phyloP scores from a whole-genome alignment of 2,329 filamentous ascomycete genomes.

The Epichloe typhina region DNA sequence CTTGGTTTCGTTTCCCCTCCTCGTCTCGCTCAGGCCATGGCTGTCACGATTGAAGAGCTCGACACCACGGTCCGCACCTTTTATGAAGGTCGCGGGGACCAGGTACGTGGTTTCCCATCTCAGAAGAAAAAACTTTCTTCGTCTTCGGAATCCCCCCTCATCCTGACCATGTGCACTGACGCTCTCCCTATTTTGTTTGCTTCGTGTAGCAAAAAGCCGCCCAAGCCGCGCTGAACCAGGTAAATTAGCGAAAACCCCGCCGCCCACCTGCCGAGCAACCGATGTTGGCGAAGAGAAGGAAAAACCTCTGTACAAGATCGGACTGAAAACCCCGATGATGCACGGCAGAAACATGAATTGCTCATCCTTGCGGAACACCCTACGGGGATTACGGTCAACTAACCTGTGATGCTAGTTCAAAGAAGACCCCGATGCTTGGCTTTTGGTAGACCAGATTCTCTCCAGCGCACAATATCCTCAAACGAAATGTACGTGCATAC shows the following conservation, averaged over 20 bases:
- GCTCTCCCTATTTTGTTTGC: conserved; percentile 18
- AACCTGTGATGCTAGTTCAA: conserved; percentile 58
- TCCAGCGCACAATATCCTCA: conserved; percentile 86
- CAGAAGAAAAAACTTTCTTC: not conserved
- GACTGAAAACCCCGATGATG: not conserved
- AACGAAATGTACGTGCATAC: conserved; percentile 68
- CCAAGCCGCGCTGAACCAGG: conserved; percentile 84
- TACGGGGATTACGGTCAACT: conserved; percentile 3
- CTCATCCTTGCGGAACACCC: not conserved
- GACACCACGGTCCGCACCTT: conserved; percentile 89
- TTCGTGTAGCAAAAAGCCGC: conserved; percentile 78
- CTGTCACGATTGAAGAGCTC: conserved; percentile 77
- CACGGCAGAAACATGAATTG: not conserved
- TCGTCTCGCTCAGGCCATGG: conserved; percentile 34
- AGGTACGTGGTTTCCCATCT: conserved; percentile 44
- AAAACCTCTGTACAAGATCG: not conserved
- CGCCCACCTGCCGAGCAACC: not conserved
- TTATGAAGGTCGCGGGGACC: conserved; percentile 90
- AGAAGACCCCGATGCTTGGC: conserved; percentile 95
- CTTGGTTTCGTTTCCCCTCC: conserved; percentile 18
- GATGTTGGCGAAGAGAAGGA: not conserved
- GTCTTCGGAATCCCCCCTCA: not conserved
- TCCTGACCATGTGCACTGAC: conserved; percentile 19
- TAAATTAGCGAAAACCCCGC: conserved; percentile 24
- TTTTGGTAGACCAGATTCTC: conserved; percentile 93